A percentile compares a stretch with the other conserved stretches of the same genome.
phyloP scores from a whole-genome alignment of 1,284 basidiomycete genomes.

The Apiotrichum domesticum region DNA sequence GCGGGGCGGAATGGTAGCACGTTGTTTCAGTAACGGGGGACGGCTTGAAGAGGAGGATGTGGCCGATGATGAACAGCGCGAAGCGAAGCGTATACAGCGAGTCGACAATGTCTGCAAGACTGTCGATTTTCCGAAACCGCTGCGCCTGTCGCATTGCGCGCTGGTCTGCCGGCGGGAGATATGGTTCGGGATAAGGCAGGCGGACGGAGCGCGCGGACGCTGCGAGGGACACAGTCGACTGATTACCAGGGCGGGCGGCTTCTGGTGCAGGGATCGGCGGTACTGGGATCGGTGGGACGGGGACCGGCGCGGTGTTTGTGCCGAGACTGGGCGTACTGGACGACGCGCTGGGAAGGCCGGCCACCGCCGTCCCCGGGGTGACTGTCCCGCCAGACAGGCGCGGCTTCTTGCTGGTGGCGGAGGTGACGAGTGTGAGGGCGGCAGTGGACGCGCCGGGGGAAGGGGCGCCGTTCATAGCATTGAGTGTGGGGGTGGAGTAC shows the following conservation, averaged over 20 bases:
- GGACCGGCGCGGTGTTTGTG: too few relatives aligned
- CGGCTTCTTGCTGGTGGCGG: neutral
- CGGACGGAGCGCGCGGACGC: neutral
- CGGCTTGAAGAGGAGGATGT: conserved; percentile 28
- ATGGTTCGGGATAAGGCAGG: neutral
- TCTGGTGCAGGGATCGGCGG: too few relatives aligned
- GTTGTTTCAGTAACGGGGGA: conserved; percentile 8
- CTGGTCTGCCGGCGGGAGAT: neutral
- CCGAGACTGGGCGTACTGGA: too few relatives aligned
- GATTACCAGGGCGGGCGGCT: neutral
- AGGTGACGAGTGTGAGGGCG: neutral
- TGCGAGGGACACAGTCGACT: neutral
- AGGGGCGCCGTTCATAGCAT: neutral
- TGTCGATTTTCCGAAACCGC: neutral
- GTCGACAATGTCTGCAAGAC: neutral
- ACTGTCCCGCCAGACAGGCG: too few relatives aligned
- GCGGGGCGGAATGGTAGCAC: conserved; percentile 29
- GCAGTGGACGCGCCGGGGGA: neutral
- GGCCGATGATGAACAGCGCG: conserved; percentile 23
- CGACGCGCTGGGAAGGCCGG: too few relatives aligned
- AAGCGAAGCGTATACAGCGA: neutral
- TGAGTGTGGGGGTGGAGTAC: neutral
- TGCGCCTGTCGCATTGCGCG: neutral
- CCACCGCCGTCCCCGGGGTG: too few relatives aligned
- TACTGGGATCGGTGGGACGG: too few relatives aligned